Percentiles rank a stretch among this genome's conserved stretches.
Evolutionary conservation across 78 protist species (phyloP).

Genomic region (Pigoraptor vietnamica): DNA sequence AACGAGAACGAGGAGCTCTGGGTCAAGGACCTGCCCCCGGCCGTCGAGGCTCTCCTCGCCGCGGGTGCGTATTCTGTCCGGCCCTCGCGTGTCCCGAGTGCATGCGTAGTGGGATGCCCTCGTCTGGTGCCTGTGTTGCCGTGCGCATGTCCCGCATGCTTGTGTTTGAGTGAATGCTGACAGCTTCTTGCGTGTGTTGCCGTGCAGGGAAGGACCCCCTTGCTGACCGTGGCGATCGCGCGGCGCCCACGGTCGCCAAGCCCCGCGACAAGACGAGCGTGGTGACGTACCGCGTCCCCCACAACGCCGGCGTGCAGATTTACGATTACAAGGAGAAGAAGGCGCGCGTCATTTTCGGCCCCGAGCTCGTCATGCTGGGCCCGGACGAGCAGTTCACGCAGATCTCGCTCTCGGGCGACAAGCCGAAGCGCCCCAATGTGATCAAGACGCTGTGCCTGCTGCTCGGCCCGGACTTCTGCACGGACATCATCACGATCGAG

Average conservation of each 20-base stretch:
- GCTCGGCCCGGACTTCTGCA: conserved; percentile 90
- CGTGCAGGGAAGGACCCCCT: neutral
- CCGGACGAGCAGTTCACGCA: conserved; percentile 90
- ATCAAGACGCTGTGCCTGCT: conserved; percentile 67
- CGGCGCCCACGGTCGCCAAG: neutral
- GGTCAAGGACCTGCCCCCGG: conserved; percentile 71
- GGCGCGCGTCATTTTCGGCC: conserved; percentile 87
- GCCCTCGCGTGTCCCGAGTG: no score
- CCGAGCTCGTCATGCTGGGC: conserved; percentile 83
- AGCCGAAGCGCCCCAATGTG: conserved; percentile 86
- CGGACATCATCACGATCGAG: conserved; percentile 86
- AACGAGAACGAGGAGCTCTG: conserved; percentile 80
- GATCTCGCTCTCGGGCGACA: conserved; percentile 81
- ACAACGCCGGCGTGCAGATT: conserved; percentile 83
- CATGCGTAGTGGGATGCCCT: no score
- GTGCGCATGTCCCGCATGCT: no score
- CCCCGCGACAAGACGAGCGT: conserved; percentile 46
- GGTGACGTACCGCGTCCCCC: conserved; percentile 78
- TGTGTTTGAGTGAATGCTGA: no score
- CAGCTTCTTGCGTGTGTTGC: no score
- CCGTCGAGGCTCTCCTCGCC: conserved; percentile 79
- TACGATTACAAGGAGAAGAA: conserved; percentile 77
- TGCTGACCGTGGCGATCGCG: conserved; percentile 15
- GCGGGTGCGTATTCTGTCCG: no score
- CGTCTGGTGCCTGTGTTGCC: no score